These are phyloP conservation scores for Pleurotus cornucopiae DNA, from an alignment of 768 basidiomycete genomes.

Conservation along the genomic window DNA sequence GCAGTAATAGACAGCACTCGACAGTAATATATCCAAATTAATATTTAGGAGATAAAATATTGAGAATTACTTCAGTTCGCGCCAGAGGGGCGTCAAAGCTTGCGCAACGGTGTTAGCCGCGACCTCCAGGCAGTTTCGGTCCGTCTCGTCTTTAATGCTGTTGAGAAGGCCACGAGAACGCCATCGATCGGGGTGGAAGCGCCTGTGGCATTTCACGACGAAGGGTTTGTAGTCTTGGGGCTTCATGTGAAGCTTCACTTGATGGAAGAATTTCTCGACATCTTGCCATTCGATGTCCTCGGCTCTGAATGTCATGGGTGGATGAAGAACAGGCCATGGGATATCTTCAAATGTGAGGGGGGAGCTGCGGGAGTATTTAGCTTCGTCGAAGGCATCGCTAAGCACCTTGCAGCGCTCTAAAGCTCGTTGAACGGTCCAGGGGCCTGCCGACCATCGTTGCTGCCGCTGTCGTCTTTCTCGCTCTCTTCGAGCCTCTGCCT, in stretches of 20 bases:
- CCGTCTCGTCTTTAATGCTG: slow-evolving; percentile 52
- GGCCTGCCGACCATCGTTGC: slow-evolving; percentile 53
- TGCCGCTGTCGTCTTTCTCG: slow-evolving; percentile 41
- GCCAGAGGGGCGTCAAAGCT: slow-evolving; percentile 69
- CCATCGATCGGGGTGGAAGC: slow-evolving; percentile 85
- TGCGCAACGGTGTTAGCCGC: slow-evolving; percentile 67
- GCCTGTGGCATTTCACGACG: slow-evolving; percentile 64
- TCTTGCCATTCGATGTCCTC: slow-evolving; percentile 69
- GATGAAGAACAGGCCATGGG: slow-evolving; percentile 71
- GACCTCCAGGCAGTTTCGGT: slow-evolving; percentile 59
- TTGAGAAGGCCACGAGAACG: slow-evolving; percentile 58
- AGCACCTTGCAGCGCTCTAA: slow-evolving; percentile 64
- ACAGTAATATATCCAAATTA: too few relatives aligned
- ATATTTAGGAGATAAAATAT: not conserved
- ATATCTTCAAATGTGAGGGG: slow-evolving; percentile 59
- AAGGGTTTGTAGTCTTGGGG: slow-evolving; percentile 58
- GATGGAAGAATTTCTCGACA: slow-evolving; percentile 68
- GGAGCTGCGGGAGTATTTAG: slow-evolving; percentile 47
- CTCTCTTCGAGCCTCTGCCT: slow-evolving; percentile 26
- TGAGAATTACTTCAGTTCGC: slow-evolving; percentile 21
- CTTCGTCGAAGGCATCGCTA: slow-evolving; percentile 58
- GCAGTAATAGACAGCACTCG: not conserved
- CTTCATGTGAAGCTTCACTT: slow-evolving; percentile 33
- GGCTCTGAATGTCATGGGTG: slow-evolving; percentile 46
- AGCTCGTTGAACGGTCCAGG: slow-evolving; percentile 64